Conservation (phyloP, 2,329 filamentous ascomycete genomes). For the Fusarium miscanthi region DNA sequence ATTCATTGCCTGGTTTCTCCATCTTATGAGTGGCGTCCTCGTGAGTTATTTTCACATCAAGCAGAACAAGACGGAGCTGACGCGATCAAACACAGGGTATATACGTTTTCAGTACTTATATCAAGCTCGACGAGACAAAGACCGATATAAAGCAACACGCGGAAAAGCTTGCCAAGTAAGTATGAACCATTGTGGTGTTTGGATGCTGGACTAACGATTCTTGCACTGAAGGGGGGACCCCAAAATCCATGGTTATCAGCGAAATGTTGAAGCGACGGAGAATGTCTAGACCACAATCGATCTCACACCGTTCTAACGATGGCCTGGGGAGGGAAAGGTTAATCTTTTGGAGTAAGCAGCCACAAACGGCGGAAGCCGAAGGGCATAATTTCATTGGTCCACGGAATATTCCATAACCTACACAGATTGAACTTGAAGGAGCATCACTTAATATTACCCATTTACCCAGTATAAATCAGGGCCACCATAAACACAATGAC, state of each 20-base stretch:
- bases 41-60: not conserved
- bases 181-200: accelerated
- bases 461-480: too few species aligned
- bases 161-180: constrained; percentile 2
- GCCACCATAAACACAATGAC: accelerated
- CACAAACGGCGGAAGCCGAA: not conserved
- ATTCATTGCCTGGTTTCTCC: constrained; percentile 7
- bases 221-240: not conserved
- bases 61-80: not conserved
- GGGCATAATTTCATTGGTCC: accelerated
- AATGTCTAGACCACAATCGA: not conserved
- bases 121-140: constrained; percentile 2
- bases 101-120: not conserved
- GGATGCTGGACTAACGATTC: not conserved
- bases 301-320: not conserved
- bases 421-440: not conserved
- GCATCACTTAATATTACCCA: accelerated
- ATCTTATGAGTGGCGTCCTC: not conserved
- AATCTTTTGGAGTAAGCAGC: not conserved
- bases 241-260: not conserved
- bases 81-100: not conserved
- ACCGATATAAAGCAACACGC: not conserved
- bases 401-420: not conserved
- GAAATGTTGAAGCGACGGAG: not conserved
- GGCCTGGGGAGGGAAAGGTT: not conserved